Evolutionary conservation across 495 filamentous ascomycete genomes (phyloP).

Genomic region (Xylaria castorea): DNA sequence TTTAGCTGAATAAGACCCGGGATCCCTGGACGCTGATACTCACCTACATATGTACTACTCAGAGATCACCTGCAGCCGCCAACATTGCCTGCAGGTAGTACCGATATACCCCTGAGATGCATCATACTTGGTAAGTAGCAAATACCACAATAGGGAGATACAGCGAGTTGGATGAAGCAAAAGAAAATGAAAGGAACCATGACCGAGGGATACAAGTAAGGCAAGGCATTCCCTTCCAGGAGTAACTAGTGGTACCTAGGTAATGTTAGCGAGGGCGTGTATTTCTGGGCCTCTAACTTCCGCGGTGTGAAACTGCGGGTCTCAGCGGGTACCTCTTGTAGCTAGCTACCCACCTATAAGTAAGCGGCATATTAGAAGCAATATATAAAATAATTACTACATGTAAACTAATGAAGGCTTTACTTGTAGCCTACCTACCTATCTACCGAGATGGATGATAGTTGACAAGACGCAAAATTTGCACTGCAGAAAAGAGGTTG

Average conservation of each 20-base stretch:
- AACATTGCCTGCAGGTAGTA: constrained; percentile 7
- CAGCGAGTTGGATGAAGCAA: background rate
- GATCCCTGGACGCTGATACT: background rate
- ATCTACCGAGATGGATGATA: background rate
- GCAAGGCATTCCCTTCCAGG: background rate
- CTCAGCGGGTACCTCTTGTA: constrained; percentile 10
- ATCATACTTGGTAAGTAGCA: background rate
- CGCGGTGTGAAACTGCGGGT: constrained; percentile 9
- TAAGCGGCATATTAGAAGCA: background rate
- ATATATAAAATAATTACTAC: background rate
- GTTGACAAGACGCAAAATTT: background rate
- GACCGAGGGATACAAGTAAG: background rate
- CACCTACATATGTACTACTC: background rate
- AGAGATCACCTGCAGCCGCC: constrained; percentile 20
- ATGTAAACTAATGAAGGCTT: background rate
- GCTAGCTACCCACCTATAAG: background rate
- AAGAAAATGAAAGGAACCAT: background rate
- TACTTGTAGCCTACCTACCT: background rate
- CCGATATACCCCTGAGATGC: constrained; percentile 19
- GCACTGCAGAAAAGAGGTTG: background rate
- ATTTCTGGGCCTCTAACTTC: background rate
- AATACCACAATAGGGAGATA: background rate
- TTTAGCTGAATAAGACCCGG: constrained; percentile 4
- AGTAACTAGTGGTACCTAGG: background rate
- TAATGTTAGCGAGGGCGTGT: background rate